Evolutionary conservation across 352 stramenopile species (phyloP).

Genomic region (Hyaloperonospora arabidopsidis): DNA sequence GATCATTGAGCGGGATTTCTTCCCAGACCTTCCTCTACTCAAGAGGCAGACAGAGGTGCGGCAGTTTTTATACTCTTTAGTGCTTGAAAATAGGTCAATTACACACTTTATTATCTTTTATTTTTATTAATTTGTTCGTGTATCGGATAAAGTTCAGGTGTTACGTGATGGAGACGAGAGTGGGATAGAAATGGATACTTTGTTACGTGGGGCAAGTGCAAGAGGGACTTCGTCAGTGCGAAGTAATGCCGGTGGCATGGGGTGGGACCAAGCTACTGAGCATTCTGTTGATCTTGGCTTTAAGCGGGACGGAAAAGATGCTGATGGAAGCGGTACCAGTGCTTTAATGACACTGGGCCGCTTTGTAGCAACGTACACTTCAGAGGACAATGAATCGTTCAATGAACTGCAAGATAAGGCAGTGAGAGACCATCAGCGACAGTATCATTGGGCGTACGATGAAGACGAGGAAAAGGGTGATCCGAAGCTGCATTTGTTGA

Average conservation of each 20-base stretch:
- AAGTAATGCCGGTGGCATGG: slow-evolving; percentile 19
- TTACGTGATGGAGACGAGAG: slow-evolving; percentile 19
- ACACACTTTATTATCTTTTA: too few relatives aligned
- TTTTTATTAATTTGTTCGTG: neutral
- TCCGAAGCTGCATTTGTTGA: slow-evolving; percentile 59
- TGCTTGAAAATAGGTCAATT: neutral
- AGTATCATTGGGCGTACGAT: slow-evolving; percentile 79
- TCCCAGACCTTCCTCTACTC: slow-evolving; percentile 60
- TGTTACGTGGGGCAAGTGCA: slow-evolving; percentile 10
- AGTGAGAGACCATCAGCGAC: slow-evolving; percentile 51
- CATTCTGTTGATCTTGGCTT: neutral
- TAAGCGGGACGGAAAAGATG: neutral
- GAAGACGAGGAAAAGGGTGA: slow-evolving; percentile 41
- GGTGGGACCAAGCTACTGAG: slow-evolving; percentile 57
- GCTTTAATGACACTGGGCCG: slow-evolving; percentile 49
- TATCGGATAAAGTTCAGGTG: slow-evolving; percentile 15
- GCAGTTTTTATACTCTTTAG: neutral
- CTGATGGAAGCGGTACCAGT: slow-evolving; percentile 8
- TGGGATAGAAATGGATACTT: slow-evolving; percentile 22
- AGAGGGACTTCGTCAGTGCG: slow-evolving; percentile 15
- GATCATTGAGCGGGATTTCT: slow-evolving; percentile 86
- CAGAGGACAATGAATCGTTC: slow-evolving; percentile 79
- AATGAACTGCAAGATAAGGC: slow-evolving; percentile 66
- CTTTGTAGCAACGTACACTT: slow-evolving; percentile 79
- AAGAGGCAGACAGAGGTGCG: slow-evolving; percentile 48